Evolutionary conservation across 2,329 filamentous ascomycete species (phyloP), one percentile per base, ranked within the genome.

Genomic region (Penicillium sp.): DNA sequence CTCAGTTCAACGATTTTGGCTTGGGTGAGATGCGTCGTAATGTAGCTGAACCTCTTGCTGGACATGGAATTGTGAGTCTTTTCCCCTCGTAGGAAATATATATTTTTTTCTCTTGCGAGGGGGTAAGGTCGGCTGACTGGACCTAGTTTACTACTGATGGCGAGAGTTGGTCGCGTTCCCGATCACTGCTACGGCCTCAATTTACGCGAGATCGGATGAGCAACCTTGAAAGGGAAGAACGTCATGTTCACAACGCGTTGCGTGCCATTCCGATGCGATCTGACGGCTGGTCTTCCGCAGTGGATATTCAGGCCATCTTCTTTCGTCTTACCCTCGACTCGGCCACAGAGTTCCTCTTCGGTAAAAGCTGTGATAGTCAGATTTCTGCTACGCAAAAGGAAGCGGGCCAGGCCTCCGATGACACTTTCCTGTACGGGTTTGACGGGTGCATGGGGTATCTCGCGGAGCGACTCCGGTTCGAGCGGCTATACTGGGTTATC

Each of bases 301-400:
- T 85, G 13, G 79, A 86, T 56, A 69, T 86, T 24, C 79, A 81
- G 57, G 73, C 77, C 10, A 65, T 83, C 10, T 83, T 85, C 60
- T 84, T 84, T 59, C 75, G 77, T 48, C 72, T 85, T 61, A 84
- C 82, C 0, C 72, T 86, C n/a, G 83, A 86, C 53, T 78, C 80
- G 0, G 80, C 82, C 0, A 85, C 82, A 0, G 80, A 82, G 45
- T 84, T 85, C 56, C 69, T 87, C 2, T 82, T 86, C 40, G 83
- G 83, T 12, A 70, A 79, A 45, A 48, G 35, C n/a, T 37, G 12
- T 3, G 12, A 37, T 22, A 37, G 35, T 17, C 35, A 37, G 35
- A 22, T 48, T 21, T 34, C 21, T 39, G 40, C 41, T n/a, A 32
- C 3, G 29, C 3, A 33, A 22, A 24, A 24, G 8, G 21, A 43